Base-by-base conservation (phyloP, 805 yeast species). In the Naumovozyma dairenensis region DNA sequence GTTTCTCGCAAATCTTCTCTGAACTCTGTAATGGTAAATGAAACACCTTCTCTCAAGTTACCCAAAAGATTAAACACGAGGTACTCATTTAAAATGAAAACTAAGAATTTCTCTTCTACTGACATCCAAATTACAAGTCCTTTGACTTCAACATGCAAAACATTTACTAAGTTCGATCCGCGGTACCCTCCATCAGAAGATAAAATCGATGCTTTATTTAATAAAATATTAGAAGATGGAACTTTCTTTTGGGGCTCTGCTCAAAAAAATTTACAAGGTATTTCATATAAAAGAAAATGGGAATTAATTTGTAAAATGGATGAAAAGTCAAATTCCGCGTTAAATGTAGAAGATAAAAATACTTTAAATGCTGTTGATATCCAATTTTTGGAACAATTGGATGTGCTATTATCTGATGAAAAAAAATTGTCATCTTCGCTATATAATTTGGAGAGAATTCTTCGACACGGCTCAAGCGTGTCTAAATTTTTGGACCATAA, bases 251-350 rank as follows among this genome's bases (percentile, higher is more conserved):
- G 57, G 49, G 48, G 46, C 13, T 45, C 49, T 14, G 52, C 57
- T 4, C 42, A 45, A 13, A 37, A 41, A 13, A 48, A 46, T 30
- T 31, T 51, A 22, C 38, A 43, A 22, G 39, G 29, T 26, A 40
- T 51, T 9, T 46, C 58, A 3, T 32, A 32, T 21, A 38, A 38
- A 22, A 46, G 59, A 28, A 55, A 55, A 40, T 53, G 59, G 58
- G 53, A 48, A 14, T 38, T 55, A 19, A 39, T 55, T 8, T 49
- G 55, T 35, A 50, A 43, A 25, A 42, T 47, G 16, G 40, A 38
- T 19, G 28, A 25, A 15, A 27, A 28, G n/a, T n/a, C n/a, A n/a
- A n/a, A n/a, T n/a, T n/a, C n/a, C n/a, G n/a, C n/a, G n/a, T n/a
- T n/a, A n/a, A n/a, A n/a, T n/a, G n/a, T n/a, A n/a, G n/a, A n/a